These are phyloP conservation scores for Bryoerythrophyllum caledonicum DNA, from an alignment of 225 moss, liverwort and hornwort species.

Conservation along the genomic window DNA sequence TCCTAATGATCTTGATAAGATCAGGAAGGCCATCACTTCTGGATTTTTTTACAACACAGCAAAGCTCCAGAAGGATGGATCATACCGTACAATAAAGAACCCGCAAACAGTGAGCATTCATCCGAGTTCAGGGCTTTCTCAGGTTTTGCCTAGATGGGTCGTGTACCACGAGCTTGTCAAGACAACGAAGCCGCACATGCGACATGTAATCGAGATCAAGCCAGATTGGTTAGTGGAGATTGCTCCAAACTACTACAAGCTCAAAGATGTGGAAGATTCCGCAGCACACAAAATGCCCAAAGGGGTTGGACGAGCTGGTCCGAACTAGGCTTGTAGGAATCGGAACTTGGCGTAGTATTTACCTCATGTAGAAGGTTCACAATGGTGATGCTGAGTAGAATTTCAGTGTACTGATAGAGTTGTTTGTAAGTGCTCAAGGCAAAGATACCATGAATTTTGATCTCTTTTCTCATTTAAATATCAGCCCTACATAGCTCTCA, in stretches of 20 bases:
- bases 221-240: conserved; percentile 96
- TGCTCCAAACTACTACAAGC: conserved; percentile 91
- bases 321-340: conserved; percentile 33
- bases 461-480: too few relatives aligned
- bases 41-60: conserved; percentile 96
- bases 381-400: background rate
- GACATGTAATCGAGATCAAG: conserved; percentile 85
- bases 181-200: conserved; percentile 94
- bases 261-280: conserved; percentile 87
- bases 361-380: background rate
- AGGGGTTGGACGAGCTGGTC: conserved; percentile 60
- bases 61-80: conserved; percentile 90
- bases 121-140: conserved; percentile 89
- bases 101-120: conserved; percentile 88
- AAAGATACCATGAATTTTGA: too few relatives aligned
- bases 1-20: conserved; percentile 74
- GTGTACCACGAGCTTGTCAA: conserved; percentile 93
- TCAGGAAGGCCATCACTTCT: conserved; percentile 88
- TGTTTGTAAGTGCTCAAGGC: too few relatives aligned
- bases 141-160: conserved; percentile 84
- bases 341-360: background rate
- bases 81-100: conserved; percentile 86
- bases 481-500: too few relatives aligned
- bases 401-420: too few relatives aligned
- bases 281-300: conserved; percentile 91